Conservation (phyloP, 2,329 filamentous ascomycete genomes). For the Claviceps sp. region DNA sequence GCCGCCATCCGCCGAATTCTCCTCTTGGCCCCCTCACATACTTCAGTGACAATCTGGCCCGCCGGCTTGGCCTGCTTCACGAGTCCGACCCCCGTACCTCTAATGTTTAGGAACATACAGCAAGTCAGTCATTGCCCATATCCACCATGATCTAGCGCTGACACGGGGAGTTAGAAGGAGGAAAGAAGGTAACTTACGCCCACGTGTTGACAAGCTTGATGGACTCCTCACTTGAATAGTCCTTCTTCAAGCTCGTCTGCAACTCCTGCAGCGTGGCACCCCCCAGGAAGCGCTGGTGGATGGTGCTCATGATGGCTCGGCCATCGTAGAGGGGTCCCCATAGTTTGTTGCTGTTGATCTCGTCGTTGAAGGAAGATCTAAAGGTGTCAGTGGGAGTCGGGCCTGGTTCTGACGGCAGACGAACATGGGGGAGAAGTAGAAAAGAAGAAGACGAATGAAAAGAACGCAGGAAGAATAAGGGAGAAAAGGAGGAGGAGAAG, state of each 20-base stretch:
- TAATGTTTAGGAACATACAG: background rate
- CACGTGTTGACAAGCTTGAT: slow-evolving; percentile 21
- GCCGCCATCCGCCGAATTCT: slow-evolving; percentile 18
- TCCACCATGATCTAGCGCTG: background rate
- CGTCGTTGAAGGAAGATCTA: slow-evolving; percentile 29
- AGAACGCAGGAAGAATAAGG: background rate
- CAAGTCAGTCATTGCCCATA: background rate
- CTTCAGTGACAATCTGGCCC: slow-evolving; percentile 29
- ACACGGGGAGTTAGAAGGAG: background rate
- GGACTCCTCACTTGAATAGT: slow-evolving; percentile 21
- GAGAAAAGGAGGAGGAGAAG: background rate
- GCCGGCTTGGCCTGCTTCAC: slow-evolving; percentile 27
- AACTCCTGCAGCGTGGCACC: slow-evolving; percentile 31
- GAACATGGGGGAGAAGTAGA: background rate
- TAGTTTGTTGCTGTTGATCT: slow-evolving; percentile 22
- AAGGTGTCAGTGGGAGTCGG: background rate
- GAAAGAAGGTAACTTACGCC: slow-evolving; percentile 18
- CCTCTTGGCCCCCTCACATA: slow-evolving; percentile 23
- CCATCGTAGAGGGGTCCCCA: slow-evolving; percentile 32
- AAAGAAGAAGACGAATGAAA: background rate
- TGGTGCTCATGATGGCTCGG: slow-evolving; percentile 25
- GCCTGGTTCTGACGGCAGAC: too few species aligned
- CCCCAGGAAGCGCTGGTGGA: slow-evolving; percentile 25
- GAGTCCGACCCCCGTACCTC: slow-evolving; percentile 30
- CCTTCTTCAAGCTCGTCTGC: slow-evolving; percentile 22